Percentiles rank a stretch among this genome's conserved stretches.
These are phyloP conservation scores for Oryza rufipogon DNA, from an alignment of 176 grass and related monocot species.

Conservation along the genomic window DNA sequence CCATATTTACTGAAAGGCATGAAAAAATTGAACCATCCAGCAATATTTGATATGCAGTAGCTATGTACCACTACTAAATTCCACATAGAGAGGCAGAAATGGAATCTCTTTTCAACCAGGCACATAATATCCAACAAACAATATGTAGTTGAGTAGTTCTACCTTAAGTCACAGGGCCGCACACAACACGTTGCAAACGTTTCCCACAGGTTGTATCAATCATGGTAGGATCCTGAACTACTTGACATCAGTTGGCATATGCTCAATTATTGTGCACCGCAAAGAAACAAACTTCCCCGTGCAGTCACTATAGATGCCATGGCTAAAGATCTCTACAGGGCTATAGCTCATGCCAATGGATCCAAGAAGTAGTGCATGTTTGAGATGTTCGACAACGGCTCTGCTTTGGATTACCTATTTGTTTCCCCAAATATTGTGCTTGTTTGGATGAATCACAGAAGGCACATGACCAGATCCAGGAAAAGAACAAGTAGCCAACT, in stretches of 20 bases:
- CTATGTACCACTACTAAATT: constrained; percentile 6
- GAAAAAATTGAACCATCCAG: neutral
- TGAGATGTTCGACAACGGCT: constrained; percentile 39
- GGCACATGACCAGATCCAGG: constrained; percentile 56
- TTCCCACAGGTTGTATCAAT: constrained; percentile 3
- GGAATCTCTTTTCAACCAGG: neutral
- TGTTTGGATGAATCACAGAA: constrained; percentile 48
- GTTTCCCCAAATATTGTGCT: constrained; percentile 25
- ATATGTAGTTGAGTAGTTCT: neutral
- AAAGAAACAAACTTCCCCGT: constrained; percentile 36
- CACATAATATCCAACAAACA: neutral
- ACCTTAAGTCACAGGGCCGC: neutral
- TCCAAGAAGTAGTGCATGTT: constrained; percentile 37
- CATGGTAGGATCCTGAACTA: neutral
- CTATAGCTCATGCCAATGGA: constrained; percentile 34
- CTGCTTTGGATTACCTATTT: constrained; percentile 29
- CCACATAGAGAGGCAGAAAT: neutral
- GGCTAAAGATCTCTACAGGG: constrained; percentile 25
- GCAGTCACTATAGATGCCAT: constrained; percentile 22
- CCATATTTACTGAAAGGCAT: neutral
- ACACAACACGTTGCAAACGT: neutral
- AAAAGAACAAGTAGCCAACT: constrained; percentile 52
- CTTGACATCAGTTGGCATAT: constrained; percentile 18
- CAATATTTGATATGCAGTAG: neutral
- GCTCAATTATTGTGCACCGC: constrained; percentile 38